Conservation (phyloP, 1,139 yeast species). For the Candida sp. region DNA sequence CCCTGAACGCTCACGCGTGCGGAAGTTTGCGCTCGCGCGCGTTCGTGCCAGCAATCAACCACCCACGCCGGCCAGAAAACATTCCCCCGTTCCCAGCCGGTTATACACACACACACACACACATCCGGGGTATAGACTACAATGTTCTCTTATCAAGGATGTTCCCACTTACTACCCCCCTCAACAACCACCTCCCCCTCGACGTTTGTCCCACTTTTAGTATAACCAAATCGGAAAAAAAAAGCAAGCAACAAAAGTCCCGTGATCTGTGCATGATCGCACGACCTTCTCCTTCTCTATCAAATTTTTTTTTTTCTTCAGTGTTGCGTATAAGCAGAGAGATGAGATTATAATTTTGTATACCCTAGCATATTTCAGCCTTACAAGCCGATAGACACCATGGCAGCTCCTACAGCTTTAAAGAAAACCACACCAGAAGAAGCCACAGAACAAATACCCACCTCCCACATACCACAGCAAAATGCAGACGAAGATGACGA, state of each 20-base stretch:
- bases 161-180: too few species aligned
- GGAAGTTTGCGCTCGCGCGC: too few species aligned
- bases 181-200: background rate
- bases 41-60: too few species aligned
- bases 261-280: background rate
- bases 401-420: slow-evolving; percentile 82
- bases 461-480: slow-evolving; percentile 8
- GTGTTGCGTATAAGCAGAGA: background rate
- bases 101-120: too few species aligned
- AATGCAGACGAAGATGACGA: slow-evolving; percentile 42
- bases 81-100: too few species aligned
- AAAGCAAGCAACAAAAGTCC: background rate
- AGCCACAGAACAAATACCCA: slow-evolving; percentile 4
- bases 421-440: slow-evolving; percentile 21
- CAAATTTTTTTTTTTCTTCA: background rate
- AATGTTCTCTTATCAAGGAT: too few species aligned
- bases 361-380: too few species aligned
- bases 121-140: too few species aligned
- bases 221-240: background rate
- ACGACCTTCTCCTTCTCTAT: background rate
- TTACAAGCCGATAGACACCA: slow-evolving; percentile 17
- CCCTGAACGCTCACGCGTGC: too few species aligned
- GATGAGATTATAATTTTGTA: slow-evolving; percentile 1
- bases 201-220: background rate
- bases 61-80: too few species aligned